Conservation (phyloP, 805 yeast species). For the Barnettozyma botsteinii region DNA sequence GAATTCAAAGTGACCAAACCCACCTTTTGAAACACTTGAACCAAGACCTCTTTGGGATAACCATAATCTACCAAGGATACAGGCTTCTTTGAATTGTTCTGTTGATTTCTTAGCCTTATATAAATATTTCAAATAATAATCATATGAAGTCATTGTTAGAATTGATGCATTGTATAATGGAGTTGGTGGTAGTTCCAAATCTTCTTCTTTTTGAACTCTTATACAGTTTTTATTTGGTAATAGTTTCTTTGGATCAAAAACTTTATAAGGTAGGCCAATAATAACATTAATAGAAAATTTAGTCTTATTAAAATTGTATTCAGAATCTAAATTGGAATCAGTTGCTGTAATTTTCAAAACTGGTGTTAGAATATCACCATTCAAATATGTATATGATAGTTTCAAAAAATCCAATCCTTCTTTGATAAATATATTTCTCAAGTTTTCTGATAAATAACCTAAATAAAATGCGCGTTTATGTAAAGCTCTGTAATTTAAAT, state of each 20-base stretch:
- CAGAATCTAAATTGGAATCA: constrained; percentile 37
- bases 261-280: constrained; percentile 63
- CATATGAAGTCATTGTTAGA: constrained; percentile 61
- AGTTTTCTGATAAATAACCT: constrained; percentile 67
- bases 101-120: constrained; percentile 72
- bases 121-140: constrained; percentile 65
- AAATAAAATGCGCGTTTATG: constrained; percentile 87
- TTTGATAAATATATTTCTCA: constrained; percentile 47
- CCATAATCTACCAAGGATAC: constrained; percentile 85
- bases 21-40: constrained; percentile 58
- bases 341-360: constrained; percentile 58
- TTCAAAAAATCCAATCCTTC: constrained; percentile 43
- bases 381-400: constrained; percentile 60
- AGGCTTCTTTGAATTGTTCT: constrained; percentile 82
- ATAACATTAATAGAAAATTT: constrained; percentile 67
- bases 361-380: constrained; percentile 77
- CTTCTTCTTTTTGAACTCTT: constrained; percentile 44
- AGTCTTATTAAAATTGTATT: constrained; percentile 60
- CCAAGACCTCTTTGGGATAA: constrained; percentile 78
- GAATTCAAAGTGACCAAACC: constrained; percentile 92
- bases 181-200: constrained; percentile 56
- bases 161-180: constrained; percentile 83
- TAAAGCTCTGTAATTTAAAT: constrained; percentile 80
- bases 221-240: constrained; percentile 78
- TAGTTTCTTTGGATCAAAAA: constrained; percentile 71